Conservation (phyloP, 257 asterid species). For the Scutellaria baicalensis region DNA sequence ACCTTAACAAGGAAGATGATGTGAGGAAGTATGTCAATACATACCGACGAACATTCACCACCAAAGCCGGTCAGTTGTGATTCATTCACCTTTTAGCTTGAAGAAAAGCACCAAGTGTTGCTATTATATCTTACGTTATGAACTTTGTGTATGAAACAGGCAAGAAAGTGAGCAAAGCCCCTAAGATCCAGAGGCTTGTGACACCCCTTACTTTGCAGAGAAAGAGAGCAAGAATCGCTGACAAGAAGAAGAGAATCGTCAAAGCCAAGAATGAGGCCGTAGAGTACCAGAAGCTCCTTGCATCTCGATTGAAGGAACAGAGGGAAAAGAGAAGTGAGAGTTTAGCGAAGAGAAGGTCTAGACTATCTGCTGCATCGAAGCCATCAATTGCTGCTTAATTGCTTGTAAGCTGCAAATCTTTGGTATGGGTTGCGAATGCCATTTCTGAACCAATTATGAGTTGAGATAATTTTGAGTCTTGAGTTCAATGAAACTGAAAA, state of each 20-base stretch:
- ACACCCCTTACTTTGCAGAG: conserved; percentile 81
- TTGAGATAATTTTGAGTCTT: conserved; percentile 25
- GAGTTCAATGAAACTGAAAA: background rate
- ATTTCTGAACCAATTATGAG: background rate
- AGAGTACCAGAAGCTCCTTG: conserved; percentile 74
- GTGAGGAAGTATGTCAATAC: conserved; percentile 78
- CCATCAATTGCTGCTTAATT: conserved; percentile 37
- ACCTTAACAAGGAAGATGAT: conserved; percentile 71
- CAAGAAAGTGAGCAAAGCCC: conserved; percentile 67
- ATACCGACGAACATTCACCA: conserved; percentile 59
- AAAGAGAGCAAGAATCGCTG: conserved; percentile 69
- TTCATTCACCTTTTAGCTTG: background rate
- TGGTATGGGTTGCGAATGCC: background rate
- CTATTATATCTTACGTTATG: background rate
- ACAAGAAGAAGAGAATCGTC: conserved; percentile 67
- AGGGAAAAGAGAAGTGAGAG: conserved; percentile 72
- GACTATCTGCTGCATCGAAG: conserved; percentile 49
- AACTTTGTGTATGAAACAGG: conserved; percentile 27
- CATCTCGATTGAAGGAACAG: conserved; percentile 69
- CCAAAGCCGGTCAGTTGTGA: conserved; percentile 38
- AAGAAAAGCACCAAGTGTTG: background rate
- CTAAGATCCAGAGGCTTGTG: conserved; percentile 79
- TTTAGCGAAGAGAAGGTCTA: conserved; percentile 69
- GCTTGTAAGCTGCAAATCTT: background rate
- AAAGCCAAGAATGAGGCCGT: conserved; percentile 75